Conservation (phyloP, 148 eudicot genomes). For the Hydrangea macrophylla region DNA sequence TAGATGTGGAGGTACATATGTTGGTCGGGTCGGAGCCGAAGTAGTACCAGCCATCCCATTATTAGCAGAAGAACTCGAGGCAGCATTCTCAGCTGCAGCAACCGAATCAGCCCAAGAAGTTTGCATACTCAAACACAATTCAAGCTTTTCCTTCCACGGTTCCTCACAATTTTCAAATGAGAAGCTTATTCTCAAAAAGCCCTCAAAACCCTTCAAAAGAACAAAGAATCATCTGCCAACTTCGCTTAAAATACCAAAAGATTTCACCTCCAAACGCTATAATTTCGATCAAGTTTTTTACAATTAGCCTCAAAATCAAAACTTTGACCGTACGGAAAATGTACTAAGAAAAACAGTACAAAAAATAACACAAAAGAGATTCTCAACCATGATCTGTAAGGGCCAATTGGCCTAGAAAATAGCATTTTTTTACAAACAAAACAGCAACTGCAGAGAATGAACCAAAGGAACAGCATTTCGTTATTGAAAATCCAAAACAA, state of each 20-base stretch:
- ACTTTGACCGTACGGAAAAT: constrained; percentile 5
- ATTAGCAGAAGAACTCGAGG: constrained; percentile 29
- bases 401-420: not conserved
- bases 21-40: constrained; percentile 16
- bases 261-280: not conserved
- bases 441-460: not conserved
- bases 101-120: constrained; percentile 52
- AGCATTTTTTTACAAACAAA: not conserved
- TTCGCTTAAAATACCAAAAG: not conserved
- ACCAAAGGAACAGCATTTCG: constrained; percentile 2
- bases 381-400: constrained; percentile 5
- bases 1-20: constrained; percentile 54
- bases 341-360: not conserved
- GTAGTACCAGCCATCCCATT: constrained; percentile 14
- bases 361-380: constrained; percentile 3
- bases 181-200: not conserved
- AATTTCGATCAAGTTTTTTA: not conserved
- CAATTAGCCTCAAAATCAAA: not conserved
- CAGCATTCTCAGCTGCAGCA: constrained; percentile 39
- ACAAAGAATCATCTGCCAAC: not conserved
- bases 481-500: not conserved
- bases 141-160: constrained; percentile 1
- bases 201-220: not conserved
- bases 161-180: not conserved
- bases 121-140: constrained; percentile 36